These are phyloP conservation scores for Hansenula sp. DNA, from an alignment of 1,139 yeast genomes.

Conservation along the genomic window DNA sequence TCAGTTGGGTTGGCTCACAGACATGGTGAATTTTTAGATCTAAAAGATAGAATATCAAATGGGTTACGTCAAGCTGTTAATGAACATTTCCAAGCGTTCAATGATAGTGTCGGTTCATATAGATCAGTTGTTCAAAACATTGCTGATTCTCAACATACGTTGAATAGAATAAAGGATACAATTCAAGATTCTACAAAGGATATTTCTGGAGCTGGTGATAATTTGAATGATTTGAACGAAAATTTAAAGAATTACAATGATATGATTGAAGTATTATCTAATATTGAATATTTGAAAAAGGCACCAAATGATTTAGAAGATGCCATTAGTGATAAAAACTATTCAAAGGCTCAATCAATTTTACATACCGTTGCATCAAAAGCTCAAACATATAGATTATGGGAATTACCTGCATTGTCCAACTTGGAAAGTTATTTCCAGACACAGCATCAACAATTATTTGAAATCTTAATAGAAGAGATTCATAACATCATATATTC, in stretches of 20 bases:
- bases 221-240: constrained; percentile 55
- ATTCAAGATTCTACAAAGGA: constrained; percentile 32
- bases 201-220: constrained; percentile 41
- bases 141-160: constrained; percentile 52
- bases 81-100: constrained; percentile 82
- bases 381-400: constrained; percentile 57
- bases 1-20: constrained; percentile 86
- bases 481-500: constrained; percentile 69
- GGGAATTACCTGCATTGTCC: constrained; percentile 59
- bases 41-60: constrained; percentile 51
- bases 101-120: constrained; percentile 76
- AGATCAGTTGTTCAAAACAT: constrained; percentile 56
- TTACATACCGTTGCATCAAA: constrained; percentile 52
- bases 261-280: constrained; percentile 66
- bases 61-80: constrained; percentile 70
- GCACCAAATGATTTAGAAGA: constrained; percentile 66
- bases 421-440: constrained; percentile 57
- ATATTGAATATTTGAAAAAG: constrained; percentile 58
- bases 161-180: constrained; percentile 46
- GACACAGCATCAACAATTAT: constrained; percentile 60
- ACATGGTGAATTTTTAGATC: constrained; percentile 50
- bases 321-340: constrained; percentile 62
- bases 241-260: constrained; percentile 62
- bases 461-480: constrained; percentile 75
- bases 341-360: constrained; percentile 63